Evolutionary conservation across 768 basidiomycete species (phyloP), one percentile per base, ranked within the genome.

Genomic region (Boletus pseudo-olivaceus): DNA sequence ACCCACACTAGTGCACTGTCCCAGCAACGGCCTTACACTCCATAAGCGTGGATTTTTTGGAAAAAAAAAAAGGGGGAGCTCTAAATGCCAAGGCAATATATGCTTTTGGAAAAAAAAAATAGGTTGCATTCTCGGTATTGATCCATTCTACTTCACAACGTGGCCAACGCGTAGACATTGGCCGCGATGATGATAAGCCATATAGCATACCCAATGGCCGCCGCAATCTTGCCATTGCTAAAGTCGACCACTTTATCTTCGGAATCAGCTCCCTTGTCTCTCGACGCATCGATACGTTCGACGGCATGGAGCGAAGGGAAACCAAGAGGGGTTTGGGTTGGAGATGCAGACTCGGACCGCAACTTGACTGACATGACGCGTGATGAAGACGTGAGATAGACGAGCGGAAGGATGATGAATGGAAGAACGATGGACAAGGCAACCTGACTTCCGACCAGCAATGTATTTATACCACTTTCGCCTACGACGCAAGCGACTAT

Each of bases 371-470:
- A 76, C 93, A 94, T 94, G 62, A 93, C 76, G 9, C 75, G 68
- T 55, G 82, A 82, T 7, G 73, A 75, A 59, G 85, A 74, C 15
- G 90, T 92, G 62, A 91, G 78, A 63, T 76, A 91, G 47, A 94
- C 73, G 51, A 93, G 78, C 0, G 92, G 93, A 58, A 90, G 77
- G n/a, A 84, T 80, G 72, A 94, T 79, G 73, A 93, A 93, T 0
- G 93, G 93, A 5, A 95, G 80, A 9, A 90, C 82, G 66, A 96
- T 79, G 27, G 87, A 86, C 29, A 98, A 78, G 34, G 86, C 77
- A 49, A 95, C 94, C 68, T 97, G 94, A 4, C 84, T 90, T 2
- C 79, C 82, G 40, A 98, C 87, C n/a, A 98, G 83, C 30, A 98
- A 79, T 2, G 81, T 72, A 64, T 87, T 81, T 56, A 96, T 78